Percentiles rank a stretch among this genome's conserved stretches.
These are phyloP conservation scores for Anthracocystis walkeri DNA, from an alignment of 1,284 basidiomycete species.

Conservation along the genomic window DNA sequence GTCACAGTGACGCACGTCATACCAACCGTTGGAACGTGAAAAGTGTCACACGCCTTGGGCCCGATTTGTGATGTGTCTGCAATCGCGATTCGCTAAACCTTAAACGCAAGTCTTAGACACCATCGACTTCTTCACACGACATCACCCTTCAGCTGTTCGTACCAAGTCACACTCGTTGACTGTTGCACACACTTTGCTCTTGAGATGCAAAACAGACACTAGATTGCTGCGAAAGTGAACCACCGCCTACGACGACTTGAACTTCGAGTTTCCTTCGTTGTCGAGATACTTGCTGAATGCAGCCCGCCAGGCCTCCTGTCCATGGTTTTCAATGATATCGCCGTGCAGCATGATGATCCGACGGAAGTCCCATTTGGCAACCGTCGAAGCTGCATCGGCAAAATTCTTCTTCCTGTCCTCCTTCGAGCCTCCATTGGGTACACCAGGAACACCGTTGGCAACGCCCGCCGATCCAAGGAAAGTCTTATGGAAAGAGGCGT, in stretches of 20 bases:
- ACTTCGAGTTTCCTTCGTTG: constrained; percentile 49
- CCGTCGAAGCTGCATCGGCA: constrained; percentile 75
- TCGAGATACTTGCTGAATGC: constrained; percentile 55
- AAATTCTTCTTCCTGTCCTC: constrained; percentile 54
- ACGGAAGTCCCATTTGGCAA: constrained; percentile 85
- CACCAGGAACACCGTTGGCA: constrained; percentile 34
- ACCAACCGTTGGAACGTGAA: constrained; percentile 6
- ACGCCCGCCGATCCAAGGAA: constrained; percentile 53
- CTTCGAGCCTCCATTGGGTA: constrained; percentile 67
- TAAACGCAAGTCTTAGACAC: neutral
- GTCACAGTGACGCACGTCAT: constrained; percentile 13
- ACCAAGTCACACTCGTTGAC: too few relatives aligned
- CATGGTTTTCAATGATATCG: constrained; percentile 84
- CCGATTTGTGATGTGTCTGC: neutral
- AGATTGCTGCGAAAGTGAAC: neutral
- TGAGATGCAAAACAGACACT: too few relatives aligned
- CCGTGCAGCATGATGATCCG: constrained; percentile 93
- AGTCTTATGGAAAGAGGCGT: constrained; percentile 40
- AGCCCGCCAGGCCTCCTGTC: constrained; percentile 77
- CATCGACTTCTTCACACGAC: constrained; percentile 5
- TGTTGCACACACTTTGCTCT: too few relatives aligned
- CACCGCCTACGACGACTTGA: constrained; percentile 28
- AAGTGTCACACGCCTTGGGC: neutral
- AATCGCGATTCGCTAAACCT: constrained; percentile 6
- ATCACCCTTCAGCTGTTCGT: neutral